These are phyloP conservation scores for Naganishia liquefaciens DNA, from an alignment of 1,284 basidiomycete species.

Conservation along the genomic window DNA sequence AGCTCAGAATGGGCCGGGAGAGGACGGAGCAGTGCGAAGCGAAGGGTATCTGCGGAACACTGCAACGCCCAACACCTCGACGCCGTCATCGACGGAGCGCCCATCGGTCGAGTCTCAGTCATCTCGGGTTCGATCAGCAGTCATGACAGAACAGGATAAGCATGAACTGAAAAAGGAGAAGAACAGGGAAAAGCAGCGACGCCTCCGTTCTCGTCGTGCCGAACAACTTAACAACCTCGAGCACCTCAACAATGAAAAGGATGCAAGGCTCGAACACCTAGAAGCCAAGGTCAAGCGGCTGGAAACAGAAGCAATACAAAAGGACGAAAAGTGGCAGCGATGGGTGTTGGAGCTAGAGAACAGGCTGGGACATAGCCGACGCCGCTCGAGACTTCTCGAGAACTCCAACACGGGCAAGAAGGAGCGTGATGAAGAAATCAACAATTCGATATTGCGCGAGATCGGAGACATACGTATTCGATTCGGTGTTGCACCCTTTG, in stretches of 20 bases:
- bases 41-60: conserved; percentile 7
- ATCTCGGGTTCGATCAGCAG: background rate
- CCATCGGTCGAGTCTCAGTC: conserved; percentile 4
- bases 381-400: conserved; percentile 10
- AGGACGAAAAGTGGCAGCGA: conserved; percentile 14
- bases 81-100: conserved; percentile 16
- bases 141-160: conserved; percentile 26
- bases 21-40: background rate
- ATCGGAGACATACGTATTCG: conserved; percentile 13
- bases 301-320: conserved; percentile 6
- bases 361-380: conserved; percentile 7
- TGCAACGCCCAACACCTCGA: conserved; percentile 23
- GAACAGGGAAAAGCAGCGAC: conserved; percentile 30
- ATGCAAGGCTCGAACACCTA: conserved; percentile 15
- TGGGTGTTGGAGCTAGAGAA: conserved; percentile 24
- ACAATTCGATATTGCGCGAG: conserved; percentile 10
- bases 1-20: conserved; percentile 3
- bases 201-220: conserved; percentile 24
- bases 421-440: conserved; percentile 1
- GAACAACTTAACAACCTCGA: conserved; percentile 24
- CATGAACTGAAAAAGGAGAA: conserved; percentile 32
- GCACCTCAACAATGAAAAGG: conserved; percentile 18
- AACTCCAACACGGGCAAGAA: background rate
- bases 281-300: conserved; percentile 18
- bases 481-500: background rate